phyloP scores from a whole-genome alignment of 495 filamentous ascomycete genomes.

The Hyaloscypha bicolor region DNA sequence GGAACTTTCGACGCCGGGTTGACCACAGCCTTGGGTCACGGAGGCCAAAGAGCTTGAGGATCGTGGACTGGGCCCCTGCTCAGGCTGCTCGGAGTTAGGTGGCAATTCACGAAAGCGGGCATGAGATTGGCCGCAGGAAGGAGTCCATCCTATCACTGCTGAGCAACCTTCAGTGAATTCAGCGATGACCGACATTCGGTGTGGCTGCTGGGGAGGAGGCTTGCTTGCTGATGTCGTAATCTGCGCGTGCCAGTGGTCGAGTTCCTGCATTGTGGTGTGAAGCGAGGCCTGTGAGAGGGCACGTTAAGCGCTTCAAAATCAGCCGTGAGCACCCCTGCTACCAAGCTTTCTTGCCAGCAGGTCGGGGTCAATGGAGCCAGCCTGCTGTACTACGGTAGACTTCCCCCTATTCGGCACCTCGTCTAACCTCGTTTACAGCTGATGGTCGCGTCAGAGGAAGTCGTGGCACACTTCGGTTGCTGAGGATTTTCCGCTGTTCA shows the following conservation, averaged over 20 bases:
- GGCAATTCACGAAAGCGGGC: not conserved
- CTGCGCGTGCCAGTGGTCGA: not conserved
- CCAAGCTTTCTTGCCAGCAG: not conserved
- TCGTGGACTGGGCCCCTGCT: not conserved
- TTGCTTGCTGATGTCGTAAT: not conserved
- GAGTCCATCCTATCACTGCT: not conserved
- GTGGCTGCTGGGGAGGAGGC: not conserved
- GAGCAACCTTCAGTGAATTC: not conserved
- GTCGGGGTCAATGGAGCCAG: not conserved
- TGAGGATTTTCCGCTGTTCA: not conserved
- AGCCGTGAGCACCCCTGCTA: not conserved
- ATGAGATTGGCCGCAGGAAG: not conserved
- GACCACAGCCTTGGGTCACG: conserved; percentile 13
- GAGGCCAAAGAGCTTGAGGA: not conserved
- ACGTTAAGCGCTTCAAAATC: not conserved
- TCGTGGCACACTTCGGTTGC: not conserved
- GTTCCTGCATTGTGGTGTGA: not conserved
- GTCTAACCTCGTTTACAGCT: not conserved
- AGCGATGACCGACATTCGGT: not conserved
- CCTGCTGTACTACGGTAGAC: not conserved
- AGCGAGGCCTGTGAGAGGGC: not conserved
- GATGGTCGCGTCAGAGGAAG: not conserved
- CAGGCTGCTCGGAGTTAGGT: not conserved
- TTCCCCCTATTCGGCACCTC: not conserved
- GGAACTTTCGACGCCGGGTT: not conserved